Evolutionary conservation across 768 basidiomycete species (phyloP), one percentile per base, ranked within the genome.

Genomic region (Tricholoma matsutake): DNA sequence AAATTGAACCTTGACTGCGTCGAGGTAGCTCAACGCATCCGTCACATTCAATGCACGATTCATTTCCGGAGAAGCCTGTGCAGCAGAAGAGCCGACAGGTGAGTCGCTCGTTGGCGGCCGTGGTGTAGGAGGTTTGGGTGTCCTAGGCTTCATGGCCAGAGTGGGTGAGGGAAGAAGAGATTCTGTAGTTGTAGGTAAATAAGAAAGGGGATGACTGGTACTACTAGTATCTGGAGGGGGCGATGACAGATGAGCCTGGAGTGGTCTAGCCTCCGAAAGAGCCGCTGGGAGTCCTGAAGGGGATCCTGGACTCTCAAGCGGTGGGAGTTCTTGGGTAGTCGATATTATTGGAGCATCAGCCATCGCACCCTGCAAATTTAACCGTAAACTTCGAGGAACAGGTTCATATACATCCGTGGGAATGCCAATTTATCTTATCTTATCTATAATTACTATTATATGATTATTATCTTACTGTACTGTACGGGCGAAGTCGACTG

Each of bases 1-100:
- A 73, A 96, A 97, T 77, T 94, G 91, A 45, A 85, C 81, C 79
- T 96, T 97, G 78, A 97, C 94, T 28, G 92, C 92, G 72, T 97
- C 94, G 65, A 97, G 86, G 69, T 97, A 97, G 69, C 87, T 89
- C 74, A 97, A 83, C 32, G 94, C 94, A 76, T 97, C 94, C 39
- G 91, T 90, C 66, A 96, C 94, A 70, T 96, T 95, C 71, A 96
- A 80, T 34, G 91, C 91, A 18, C 94, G 78, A 20, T 67, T 73
- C n/a, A 70, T 65, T 45, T 81, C 81, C 52, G 78, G 71, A 1
- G 76, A 75, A 52, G 68, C 75, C 31, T 75, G 73, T 29, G 68
- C 62, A 37, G 57, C 68, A 56, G 68, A 65, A 57, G 61, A 59
- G 32, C 28, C 56, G 6, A 53, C 52, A 58, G 70, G 68, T 20